Evolutionary conservation across 306 rosid genomes (phyloP).

Genomic region (Parietaria judaica): DNA sequence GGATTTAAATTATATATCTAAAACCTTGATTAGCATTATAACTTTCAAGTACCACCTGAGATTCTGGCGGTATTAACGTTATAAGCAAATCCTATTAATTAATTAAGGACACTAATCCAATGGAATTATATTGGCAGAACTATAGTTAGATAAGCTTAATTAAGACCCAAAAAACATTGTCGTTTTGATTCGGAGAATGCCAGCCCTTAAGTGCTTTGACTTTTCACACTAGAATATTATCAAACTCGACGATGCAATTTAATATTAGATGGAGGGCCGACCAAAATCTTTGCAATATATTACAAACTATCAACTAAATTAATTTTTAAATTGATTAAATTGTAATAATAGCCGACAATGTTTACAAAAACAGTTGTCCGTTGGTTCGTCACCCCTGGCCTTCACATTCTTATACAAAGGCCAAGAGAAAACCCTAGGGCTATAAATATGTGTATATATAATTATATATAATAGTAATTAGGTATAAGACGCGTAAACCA

Average conservation of each 20-base stretch:
- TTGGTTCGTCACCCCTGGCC: conserved; percentile 1
- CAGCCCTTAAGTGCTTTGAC: conserved; percentile 3
- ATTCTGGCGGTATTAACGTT: conserved; percentile 3
- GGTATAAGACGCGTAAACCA: conserved; percentile 2
- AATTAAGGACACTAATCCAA: background rate
- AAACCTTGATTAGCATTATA: background rate
- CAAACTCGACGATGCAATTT: background rate
- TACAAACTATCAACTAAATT: background rate
- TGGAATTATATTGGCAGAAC: no score
- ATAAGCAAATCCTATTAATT: background rate
- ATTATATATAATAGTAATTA: background rate
- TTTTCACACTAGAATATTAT: background rate
- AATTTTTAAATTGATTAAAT: background rate
- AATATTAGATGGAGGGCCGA: background rate
- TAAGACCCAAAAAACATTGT: background rate
- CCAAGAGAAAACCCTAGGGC: background rate
- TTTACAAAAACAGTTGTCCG: background rate
- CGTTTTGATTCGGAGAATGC: background rate
- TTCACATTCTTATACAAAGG: background rate
- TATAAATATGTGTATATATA: background rate
- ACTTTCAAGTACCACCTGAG: background rate
- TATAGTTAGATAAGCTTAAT: no score
- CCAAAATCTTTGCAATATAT: background rate
- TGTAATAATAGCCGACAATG: background rate
- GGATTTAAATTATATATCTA: background rate